Evolutionary conservation across 805 yeast genomes (phyloP).

Genomic region (Kodamaea fukazawae): DNA sequence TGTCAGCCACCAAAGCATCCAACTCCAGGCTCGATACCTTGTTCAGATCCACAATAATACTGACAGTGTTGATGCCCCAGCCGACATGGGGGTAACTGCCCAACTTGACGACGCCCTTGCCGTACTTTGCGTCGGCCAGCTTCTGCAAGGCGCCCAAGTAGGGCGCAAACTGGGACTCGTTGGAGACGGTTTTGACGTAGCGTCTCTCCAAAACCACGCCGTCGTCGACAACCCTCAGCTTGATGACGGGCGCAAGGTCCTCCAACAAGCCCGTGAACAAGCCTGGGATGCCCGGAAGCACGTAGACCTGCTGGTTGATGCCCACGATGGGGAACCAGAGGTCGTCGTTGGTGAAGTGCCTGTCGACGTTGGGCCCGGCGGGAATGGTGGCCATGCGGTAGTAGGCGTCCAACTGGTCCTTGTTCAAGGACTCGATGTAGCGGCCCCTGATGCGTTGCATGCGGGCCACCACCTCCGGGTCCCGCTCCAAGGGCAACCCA

Average conservation of each 20-base stretch:
- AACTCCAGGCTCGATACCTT: slow-evolving; percentile 30
- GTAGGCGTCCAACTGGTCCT: slow-evolving; percentile 56
- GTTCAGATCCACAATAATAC: slow-evolving; percentile 60
- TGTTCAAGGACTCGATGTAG: slow-evolving; percentile 27
- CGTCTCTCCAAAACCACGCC: slow-evolving; percentile 33
- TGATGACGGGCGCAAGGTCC: slow-evolving; percentile 38
- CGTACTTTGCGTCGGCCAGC: slow-evolving; percentile 23
- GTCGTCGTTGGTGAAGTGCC: slow-evolving; percentile 41
- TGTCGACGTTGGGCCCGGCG: slow-evolving; percentile 33
- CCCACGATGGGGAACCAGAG: slow-evolving; percentile 86
- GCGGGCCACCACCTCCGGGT: slow-evolving; percentile 54
- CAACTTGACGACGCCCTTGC: slow-evolving; percentile 50
- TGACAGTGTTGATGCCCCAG: slow-evolving; percentile 63
- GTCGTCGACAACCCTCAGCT: slow-evolving; percentile 20
- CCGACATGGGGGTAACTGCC: slow-evolving; percentile 85
- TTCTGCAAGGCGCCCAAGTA: slow-evolving; percentile 53
- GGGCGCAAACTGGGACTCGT: slow-evolving; percentile 72
- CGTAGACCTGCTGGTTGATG: slow-evolving; percentile 59
- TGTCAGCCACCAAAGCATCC: slow-evolving; percentile 43
- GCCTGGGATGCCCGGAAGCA: slow-evolving; percentile 84
- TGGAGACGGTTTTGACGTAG: slow-evolving; percentile 57
- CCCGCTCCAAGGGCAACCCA: slow-evolving; percentile 46
- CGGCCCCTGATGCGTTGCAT: slow-evolving; percentile 53
- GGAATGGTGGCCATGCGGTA: slow-evolving; percentile 83
- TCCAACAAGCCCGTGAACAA: slow-evolving; percentile 57